Evolutionary conservation across 1,284 basidiomycete genomes (phyloP).

Genomic region (Anthracocystis walkeri): DNA sequence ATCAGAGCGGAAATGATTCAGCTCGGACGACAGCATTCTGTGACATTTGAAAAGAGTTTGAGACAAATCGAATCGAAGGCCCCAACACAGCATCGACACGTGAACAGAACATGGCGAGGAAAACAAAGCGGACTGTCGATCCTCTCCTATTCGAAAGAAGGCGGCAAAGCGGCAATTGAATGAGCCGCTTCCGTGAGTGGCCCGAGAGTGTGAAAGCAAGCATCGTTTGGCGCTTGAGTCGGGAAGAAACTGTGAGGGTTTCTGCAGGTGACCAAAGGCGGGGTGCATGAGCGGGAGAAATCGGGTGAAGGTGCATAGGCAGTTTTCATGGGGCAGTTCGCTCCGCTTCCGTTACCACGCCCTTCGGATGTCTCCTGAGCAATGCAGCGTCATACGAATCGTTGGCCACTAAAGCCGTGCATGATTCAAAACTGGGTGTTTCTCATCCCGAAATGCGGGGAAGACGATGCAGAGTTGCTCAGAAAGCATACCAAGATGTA

Average conservation of each 20-base stretch:
- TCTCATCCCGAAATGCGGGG: slow-evolving; percentile 8
- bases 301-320: slow-evolving; percentile 28
- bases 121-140: neutral
- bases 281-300: slow-evolving; percentile 45
- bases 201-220: slow-evolving; percentile 20
- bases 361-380: neutral
- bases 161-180: neutral
- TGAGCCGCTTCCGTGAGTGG: slow-evolving; percentile 1
- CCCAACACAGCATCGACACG: slow-evolving; percentile 10
- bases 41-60: neutral
- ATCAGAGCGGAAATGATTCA: neutral
- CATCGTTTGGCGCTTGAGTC: neutral
- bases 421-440: slow-evolving; percentile 16
- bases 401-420: slow-evolving; percentile 26
- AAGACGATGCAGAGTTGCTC: slow-evolving; percentile 4
- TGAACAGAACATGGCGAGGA: slow-evolving; percentile 3
- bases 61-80: neutral
- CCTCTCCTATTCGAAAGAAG: neutral
- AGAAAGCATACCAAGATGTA: neutral
- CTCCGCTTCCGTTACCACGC: slow-evolving; percentile 5
- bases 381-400: slow-evolving; percentile 4
- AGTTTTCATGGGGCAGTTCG: slow-evolving; percentile 13
- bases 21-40: neutral
- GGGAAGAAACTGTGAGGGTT: neutral
- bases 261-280: slow-evolving; percentile 15